Percentiles rank a stretch among this genome's conserved stretches.
Evolutionary conservation across 495 filamentous ascomycete genomes (phyloP).

Genomic region (Oidiodendron maius): DNA sequence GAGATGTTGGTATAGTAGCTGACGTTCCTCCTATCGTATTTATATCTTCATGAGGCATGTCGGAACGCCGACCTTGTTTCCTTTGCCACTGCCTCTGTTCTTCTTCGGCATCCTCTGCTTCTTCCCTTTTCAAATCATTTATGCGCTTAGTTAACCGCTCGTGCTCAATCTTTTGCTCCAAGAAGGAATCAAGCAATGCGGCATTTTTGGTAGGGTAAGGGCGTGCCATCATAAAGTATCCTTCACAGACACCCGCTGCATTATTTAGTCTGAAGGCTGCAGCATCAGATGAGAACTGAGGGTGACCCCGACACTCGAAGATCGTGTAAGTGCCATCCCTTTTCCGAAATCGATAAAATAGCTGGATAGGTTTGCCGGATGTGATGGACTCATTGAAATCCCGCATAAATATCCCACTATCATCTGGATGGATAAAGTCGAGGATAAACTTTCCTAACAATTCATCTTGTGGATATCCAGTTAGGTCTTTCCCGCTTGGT

Average conservation of each 20-base stretch:
- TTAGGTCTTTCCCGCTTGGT: conserved; percentile 70
- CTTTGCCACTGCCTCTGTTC: conserved; percentile 44
- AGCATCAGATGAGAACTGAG: conserved; percentile 73
- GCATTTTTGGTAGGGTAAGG: conserved; percentile 89
- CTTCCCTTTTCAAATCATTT: conserved; percentile 77
- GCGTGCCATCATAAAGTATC: conserved; percentile 89
- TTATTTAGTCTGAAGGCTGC: conserved; percentile 57
- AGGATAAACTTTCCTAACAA: conserved; percentile 68
- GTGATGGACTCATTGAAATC: conserved; percentile 92
- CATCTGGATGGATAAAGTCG: conserved; percentile 83
- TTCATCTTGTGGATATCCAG: conserved; percentile 65
- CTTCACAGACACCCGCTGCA: conserved; percentile 66
- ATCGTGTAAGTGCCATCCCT: conserved; percentile 68
- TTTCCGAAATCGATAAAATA: conserved; percentile 86
- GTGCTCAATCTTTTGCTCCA: conserved; percentile 98
- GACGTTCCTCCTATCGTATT: conserved; percentile 19
- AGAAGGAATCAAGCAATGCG: conserved; percentile 79
- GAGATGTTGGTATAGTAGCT: conserved; percentile 8
- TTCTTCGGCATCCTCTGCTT: conserved; percentile 66
- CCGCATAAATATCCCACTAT: conserved; percentile 74
- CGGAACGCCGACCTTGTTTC: conserved; percentile 46
- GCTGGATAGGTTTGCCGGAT: conserved; percentile 67
- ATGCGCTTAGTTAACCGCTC: conserved; percentile 81
- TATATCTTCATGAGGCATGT: conserved; percentile 46
- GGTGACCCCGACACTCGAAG: conserved; percentile 87